These are phyloP conservation scores for Hygrophorus pudorinus DNA, from an alignment of 768 basidiomycete species.

Conservation along the genomic window DNA sequence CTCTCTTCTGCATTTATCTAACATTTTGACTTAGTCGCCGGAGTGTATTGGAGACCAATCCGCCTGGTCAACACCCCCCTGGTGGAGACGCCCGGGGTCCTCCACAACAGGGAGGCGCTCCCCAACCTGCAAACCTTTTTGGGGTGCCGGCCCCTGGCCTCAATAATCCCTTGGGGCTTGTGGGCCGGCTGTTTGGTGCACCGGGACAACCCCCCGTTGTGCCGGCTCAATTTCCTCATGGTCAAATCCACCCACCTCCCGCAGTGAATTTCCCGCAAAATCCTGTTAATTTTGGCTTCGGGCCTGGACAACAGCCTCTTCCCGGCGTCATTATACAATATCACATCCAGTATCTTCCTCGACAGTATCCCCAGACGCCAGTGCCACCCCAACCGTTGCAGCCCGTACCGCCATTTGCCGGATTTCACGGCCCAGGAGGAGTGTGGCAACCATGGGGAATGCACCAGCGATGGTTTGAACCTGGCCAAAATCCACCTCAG, in stretches of 20 bases:
- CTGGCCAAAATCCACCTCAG: conserved; percentile 4
- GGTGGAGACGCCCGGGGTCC: conserved; percentile 20
- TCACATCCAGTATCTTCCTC: conserved; percentile 49
- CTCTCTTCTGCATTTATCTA: conserved; percentile 7
- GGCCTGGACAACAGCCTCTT: conserved; percentile 22
- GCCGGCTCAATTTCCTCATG: conserved; percentile 19
- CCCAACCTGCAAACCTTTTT: conserved; percentile 22
- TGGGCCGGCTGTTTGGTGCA: conserved; percentile 49
- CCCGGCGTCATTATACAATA: conserved; percentile 53
- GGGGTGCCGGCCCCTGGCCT: conserved; percentile 20
- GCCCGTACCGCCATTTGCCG: conserved; percentile 45
- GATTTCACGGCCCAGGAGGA: conserved; percentile 55
- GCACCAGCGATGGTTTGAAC: conserved; percentile 14
- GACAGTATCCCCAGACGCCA: conserved; percentile 23
- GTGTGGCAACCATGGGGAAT: conserved; percentile 54
- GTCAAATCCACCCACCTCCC: conserved; percentile 5
- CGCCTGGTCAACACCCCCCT: conserved; percentile 23
- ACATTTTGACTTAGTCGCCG: conserved; percentile 44
- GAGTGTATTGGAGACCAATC: conserved; percentile 54
- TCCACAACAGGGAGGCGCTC: conserved; percentile 15
- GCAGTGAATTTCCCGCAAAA: conserved; percentile 18
- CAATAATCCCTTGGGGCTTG: conserved; percentile 42
- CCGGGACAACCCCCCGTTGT: conserved; percentile 32
- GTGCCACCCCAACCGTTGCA: conserved; percentile 20
- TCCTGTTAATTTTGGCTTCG: conserved; percentile 19